Evolutionary conservation across 306 rosid species (phyloP).

Genomic region (Malus fusca): DNA sequence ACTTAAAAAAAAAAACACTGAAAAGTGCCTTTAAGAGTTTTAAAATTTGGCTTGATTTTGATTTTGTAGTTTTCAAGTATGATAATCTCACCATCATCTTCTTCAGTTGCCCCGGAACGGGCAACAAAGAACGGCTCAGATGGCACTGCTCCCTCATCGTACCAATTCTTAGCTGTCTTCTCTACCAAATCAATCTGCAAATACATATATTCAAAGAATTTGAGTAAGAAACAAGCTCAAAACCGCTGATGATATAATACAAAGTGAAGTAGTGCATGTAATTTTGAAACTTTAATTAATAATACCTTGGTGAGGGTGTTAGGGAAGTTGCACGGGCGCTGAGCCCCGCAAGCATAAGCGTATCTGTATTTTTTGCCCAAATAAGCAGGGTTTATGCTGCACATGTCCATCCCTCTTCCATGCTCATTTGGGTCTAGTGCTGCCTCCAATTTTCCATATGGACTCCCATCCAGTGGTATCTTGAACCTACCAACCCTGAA

Average conservation of each 20-base stretch:
- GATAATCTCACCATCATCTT: conserved; percentile 67
- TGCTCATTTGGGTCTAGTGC: conserved; percentile 88
- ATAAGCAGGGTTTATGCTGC: conserved; percentile 71
- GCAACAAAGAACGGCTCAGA: conserved; percentile 91
- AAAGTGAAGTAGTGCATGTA: neutral
- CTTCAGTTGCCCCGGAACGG: conserved; percentile 83
- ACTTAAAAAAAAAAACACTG: neutral
- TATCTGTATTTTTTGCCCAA: conserved; percentile 76
- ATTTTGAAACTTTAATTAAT: neutral
- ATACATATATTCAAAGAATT: neutral
- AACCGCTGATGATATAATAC: neutral
- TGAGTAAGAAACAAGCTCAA: neutral
- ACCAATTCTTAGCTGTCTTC: conserved; percentile 71
- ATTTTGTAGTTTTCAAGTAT: neutral
- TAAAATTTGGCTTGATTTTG: neutral
- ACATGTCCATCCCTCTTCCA: conserved; percentile 93
- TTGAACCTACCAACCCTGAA: conserved; percentile 83
- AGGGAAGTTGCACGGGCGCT: conserved; percentile 92
- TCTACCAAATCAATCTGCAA: conserved; percentile 61
- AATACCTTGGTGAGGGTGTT: conserved; percentile 84
- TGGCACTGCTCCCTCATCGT: conserved; percentile 73
- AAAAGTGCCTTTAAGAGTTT: neutral
- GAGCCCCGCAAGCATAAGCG: conserved; percentile 95
- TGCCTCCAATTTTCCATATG: conserved; percentile 58
- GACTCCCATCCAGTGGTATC: conserved; percentile 77